Percentiles rank a stretch among this genome's conserved stretches.
Conservation (phyloP, 83 land plant species). For the Larix sibirica region DNA sequence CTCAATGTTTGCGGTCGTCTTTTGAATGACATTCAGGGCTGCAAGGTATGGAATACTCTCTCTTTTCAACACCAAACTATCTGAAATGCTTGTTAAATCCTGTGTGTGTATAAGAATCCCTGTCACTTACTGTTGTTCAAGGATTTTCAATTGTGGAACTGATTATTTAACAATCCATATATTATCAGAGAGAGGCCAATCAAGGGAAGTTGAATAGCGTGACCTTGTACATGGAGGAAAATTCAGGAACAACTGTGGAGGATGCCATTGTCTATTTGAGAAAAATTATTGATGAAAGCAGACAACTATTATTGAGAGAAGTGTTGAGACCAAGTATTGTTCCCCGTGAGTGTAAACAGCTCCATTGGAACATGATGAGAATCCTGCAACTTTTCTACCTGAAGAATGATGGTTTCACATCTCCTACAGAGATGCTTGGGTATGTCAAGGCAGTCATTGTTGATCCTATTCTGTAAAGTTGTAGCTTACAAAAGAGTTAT, state of each 20-base stretch:
- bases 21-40: constrained; percentile 64
- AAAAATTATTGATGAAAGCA: constrained; percentile 16
- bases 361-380: constrained; percentile 60
- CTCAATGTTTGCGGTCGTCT: constrained; percentile 67
- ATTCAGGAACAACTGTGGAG: constrained; percentile 18
- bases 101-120: neutral
- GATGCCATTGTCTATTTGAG: constrained; percentile 23
- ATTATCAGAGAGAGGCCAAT: constrained; percentile 49
- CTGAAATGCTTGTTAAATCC: neutral
- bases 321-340: constrained; percentile 43
- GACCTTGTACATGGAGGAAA: constrained; percentile 32
- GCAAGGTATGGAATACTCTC: constrained; percentile 38
- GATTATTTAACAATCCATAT: neutral
- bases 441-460: constrained; percentile 40
- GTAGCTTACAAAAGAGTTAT: constrained; percentile 7
- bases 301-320: constrained; percentile 42
- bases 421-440: constrained; percentile 42
- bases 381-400: constrained; percentile 57
- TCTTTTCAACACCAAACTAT: neutral
- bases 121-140: neutral
- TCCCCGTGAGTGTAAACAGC: constrained; percentile 63
- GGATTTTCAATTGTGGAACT: neutral
- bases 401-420: constrained; percentile 59
- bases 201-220: constrained; percentile 60
- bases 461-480: constrained; percentile 28